A percentile compares a stretch with the other conserved stretches of the same genome.
Conservation (phyloP, 2,329 filamentous ascomycete species). For the Talaromyces sp. region DNA sequence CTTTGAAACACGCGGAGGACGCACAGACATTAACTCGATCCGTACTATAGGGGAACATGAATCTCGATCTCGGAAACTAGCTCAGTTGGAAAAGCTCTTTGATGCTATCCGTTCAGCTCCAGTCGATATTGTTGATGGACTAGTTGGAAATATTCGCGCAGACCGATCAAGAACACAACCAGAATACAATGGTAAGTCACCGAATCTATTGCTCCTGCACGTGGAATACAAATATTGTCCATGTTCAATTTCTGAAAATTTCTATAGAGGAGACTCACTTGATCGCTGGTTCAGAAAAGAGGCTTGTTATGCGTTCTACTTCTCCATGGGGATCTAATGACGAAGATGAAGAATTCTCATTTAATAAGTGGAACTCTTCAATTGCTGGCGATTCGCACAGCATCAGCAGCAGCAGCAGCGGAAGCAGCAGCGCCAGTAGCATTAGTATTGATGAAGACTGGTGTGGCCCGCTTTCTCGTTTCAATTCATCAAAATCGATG, state of each 20-base stretch:
- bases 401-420: conserved; percentile 6
- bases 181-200: not conserved
- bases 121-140: conserved; percentile 24
- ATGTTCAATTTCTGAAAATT: not conserved
- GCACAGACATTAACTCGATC: not conserved
- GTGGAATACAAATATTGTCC: not conserved
- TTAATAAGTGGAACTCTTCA: not conserved
- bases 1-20: not conserved
- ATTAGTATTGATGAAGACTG: conserved; percentile 12
- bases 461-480: conserved; percentile 11
- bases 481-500: conserved; percentile 16
- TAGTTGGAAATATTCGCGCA: conserved; percentile 27
- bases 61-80: conserved; percentile 21
- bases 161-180: conserved; percentile 7
- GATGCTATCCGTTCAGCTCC: conserved; percentile 30
- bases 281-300: not conserved
- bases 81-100: conserved; percentile 28
- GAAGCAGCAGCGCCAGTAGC: conserved; percentile 12
- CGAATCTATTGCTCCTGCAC: not conserved
- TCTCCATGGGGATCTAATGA: not conserved
- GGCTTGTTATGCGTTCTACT: not conserved
- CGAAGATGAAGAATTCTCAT: not conserved
- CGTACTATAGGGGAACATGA: conserved; percentile 12
- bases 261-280: not conserved
- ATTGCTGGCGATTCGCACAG: conserved; percentile 4